Evolutionary conservation across 805 yeast species (phyloP).

Genomic region (Ogataea paraovalis): DNA sequence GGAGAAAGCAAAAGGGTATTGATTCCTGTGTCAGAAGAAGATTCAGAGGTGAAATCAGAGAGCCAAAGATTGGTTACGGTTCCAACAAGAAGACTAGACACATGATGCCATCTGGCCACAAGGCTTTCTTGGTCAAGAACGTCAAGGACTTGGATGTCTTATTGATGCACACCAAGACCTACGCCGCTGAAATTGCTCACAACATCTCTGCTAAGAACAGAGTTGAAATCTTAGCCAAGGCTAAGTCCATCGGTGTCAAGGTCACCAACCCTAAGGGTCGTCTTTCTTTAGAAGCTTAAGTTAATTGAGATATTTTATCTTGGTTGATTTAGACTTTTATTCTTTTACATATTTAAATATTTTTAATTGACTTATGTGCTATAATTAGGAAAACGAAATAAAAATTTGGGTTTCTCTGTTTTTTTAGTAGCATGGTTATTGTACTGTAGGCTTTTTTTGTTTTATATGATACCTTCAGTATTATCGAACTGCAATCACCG

Average conservation of each 20-base stretch:
- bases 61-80: conserved; percentile 99
- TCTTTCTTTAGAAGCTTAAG: conserved; percentile 94
- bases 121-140: conserved; percentile 92
- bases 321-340: conserved; percentile 1
- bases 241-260: conserved; percentile 97
- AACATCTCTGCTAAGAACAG: conserved; percentile 98
- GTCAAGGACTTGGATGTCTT: conserved; percentile 89
- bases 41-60: conserved; percentile 98
- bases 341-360: conserved; percentile 11
- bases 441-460: too few relatives aligned
- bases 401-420: conserved; percentile 2
- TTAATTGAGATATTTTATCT: conserved; percentile 6
- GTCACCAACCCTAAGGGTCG: conserved; percentile 99
- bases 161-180: conserved; percentile 95
- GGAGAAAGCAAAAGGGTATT: conserved; percentile 99
- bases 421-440: background rate
- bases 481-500: too few relatives aligned
- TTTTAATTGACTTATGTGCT: conserved; percentile 18
- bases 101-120: conserved; percentile 97
- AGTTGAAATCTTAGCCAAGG: conserved; percentile 92
- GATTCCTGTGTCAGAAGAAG: conserved; percentile 99
- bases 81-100: conserved; percentile 98
- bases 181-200: conserved; percentile 99
- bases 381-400: conserved; percentile 2
- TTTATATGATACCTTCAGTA: too few relatives aligned